A percentile compares a stretch with the other conserved stretches of the same genome.
Evolutionary conservation across 345 rosid genomes (phyloP).

Genomic region (Erysimum cheiranthoides): DNA sequence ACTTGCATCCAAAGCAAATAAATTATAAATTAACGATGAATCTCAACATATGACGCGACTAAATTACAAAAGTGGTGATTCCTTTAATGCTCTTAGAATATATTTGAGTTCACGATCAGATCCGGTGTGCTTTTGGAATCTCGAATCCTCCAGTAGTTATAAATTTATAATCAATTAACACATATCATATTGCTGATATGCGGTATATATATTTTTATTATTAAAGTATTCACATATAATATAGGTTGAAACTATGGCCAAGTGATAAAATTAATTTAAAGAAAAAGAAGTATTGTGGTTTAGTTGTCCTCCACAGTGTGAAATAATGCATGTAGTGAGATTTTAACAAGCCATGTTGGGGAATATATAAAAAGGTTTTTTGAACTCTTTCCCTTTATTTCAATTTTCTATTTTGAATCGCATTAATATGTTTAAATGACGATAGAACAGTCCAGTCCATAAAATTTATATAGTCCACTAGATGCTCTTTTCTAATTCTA

Average conservation of each 20-base stretch:
- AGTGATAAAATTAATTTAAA: not conserved
- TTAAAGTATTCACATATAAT: no score
- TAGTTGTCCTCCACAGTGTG: constrained; percentile 44
- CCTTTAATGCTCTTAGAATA: constrained; percentile 32
- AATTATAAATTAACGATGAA: constrained; percentile 20
- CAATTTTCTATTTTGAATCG: not conserved
- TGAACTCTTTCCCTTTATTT: constrained; percentile 14
- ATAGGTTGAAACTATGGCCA: not conserved
- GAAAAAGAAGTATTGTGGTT: constrained; percentile 31
- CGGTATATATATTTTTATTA: no score
- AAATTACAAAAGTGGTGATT: constrained; percentile 16
- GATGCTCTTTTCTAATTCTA: constrained; percentile 9
- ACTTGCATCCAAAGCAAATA: constrained; percentile 20
- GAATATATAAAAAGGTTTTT: constrained; percentile 9
- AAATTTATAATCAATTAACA: constrained; percentile 18
- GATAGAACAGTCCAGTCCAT: constrained; percentile 37
- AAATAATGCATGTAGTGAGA: constrained; percentile 35
- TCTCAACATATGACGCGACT: constrained; percentile 4
- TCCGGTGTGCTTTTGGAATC: constrained; percentile 40
- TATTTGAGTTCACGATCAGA: constrained; percentile 32
- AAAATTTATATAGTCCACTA: constrained; percentile 29
- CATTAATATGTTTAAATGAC: constrained; percentile 36
- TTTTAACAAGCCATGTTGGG: constrained; percentile 27
- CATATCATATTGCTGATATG: constrained; percentile 3
- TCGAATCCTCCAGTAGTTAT: constrained; percentile 10